Evolutionary conservation across 768 basidiomycete genomes (phyloP), one percentile per base, ranked within the genome.

Genomic region (Leucocoprinus birnbaumii): DNA sequence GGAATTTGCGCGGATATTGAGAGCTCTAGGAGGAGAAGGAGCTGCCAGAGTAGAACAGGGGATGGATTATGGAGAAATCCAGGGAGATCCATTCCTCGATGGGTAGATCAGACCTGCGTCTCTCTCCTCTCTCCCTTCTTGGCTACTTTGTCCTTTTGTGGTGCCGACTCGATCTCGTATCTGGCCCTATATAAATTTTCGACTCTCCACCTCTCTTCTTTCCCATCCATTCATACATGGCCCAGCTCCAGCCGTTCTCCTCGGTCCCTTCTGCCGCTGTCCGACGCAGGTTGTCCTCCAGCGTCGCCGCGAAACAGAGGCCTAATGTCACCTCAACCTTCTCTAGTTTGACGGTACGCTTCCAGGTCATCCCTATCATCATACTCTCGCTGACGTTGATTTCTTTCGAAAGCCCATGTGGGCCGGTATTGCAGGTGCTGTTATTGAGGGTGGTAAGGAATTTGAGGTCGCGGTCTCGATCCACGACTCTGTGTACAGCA

Each of bases 401-500:
- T 52, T 51, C 35, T 47, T 37, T 64, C 35, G 65, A 92, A 38
- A 38, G 90, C 87, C 90, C 19, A 91, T 93, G 90, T 93, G 90
- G 89, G 88, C 85, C 58, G 91, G 88, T 62, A 77, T 91, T 48
- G 85, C 89, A 2, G 88, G 87, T 38, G 72, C 71, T 21, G 66
- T 83, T 46, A 66, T 84, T 65, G 78, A 84, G 64, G 81, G 83
- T 64, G 80, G 79, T 53, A 79, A 77, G 48, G 71, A 79, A 53
- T 84, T 79, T 56, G 88, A 91, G 70, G 71, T 93, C 64, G 86
- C 89, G 38, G 76, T 91, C 64, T 88, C 89, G 54, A 76, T 92
- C 46, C 90, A 92, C 64, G 91, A 93, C 67, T 89, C 87, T 14
- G 88, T 91, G 65, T 93, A 93, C 68, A 84, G 78, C 70, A 89